phyloP scores from a whole-genome alignment of 306 rosid species.

The Rosa chinensis region DNA sequence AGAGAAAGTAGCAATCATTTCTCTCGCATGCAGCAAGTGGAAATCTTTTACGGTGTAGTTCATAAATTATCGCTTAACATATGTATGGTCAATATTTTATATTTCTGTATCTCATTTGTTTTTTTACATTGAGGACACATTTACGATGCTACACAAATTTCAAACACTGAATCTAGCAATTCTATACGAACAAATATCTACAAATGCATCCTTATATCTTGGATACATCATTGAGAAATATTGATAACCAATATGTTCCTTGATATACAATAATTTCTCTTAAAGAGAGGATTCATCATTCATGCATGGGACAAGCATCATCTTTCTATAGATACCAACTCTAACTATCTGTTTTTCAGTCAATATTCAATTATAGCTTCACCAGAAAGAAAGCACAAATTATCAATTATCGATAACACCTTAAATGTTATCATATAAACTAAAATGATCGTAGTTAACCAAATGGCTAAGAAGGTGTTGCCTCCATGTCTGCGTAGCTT shows the following conservation, averaged over 20 bases:
- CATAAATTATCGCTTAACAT: not conserved
- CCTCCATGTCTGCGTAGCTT: not conserved
- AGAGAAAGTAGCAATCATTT: not conserved
- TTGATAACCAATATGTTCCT: not conserved
- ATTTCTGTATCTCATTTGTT: not conserved
- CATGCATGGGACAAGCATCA: not conserved
- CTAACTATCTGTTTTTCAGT: not conserved
- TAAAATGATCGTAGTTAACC: not conserved
- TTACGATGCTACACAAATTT: not conserved
- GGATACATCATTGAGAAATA: not conserved
- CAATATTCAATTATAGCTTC: not conserved
- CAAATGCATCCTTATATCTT: not conserved
- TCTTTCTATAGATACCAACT: not conserved
- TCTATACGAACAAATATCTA: not conserved
- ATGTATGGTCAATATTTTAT: not conserved
- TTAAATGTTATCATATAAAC: not conserved
- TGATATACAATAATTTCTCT: not conserved
- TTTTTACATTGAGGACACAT: not conserved
- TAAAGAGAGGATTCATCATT: not conserved
- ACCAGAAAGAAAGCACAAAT: not conserved
- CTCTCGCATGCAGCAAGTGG: not conserved
- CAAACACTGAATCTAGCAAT: not conserved
- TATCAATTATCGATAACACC: not conserved
- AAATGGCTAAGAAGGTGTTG: not conserved
- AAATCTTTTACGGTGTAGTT: not conserved